Conservation (phyloP, 306 rosid species). For the Corylus heterophylla region DNA sequence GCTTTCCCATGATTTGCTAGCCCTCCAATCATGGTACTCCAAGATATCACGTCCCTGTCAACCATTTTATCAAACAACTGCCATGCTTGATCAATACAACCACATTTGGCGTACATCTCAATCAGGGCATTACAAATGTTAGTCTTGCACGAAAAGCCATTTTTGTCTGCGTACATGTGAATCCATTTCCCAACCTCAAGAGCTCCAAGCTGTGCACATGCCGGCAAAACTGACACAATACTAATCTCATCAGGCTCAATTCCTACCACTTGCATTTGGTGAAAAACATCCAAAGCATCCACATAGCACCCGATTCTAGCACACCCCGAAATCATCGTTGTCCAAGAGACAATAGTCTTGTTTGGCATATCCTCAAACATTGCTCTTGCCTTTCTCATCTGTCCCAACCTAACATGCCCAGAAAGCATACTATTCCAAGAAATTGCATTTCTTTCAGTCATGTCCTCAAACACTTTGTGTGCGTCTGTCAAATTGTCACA, state of each 20-base stretch:
- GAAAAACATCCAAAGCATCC: conserved; percentile 66
- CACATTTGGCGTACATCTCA: conserved; percentile 85
- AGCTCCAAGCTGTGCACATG: conserved; percentile 80
- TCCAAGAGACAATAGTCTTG: conserved; percentile 81
- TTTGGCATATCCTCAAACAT: conserved; percentile 70
- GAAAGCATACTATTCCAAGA: conserved; percentile 73
- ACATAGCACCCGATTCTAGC: conserved; percentile 45
- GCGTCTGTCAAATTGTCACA: conserved; percentile 56
- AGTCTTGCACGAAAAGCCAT: conserved; percentile 35
- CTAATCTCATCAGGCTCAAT: conserved; percentile 75
- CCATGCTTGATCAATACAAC: conserved; percentile 62
- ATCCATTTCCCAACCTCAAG: conserved; percentile 87
- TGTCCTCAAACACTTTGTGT: conserved; percentile 54
- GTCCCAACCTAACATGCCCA: conserved; percentile 65
- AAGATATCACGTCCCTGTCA: conserved; percentile 69
- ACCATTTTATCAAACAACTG: conserved; percentile 51
- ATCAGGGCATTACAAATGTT: conserved; percentile 64
- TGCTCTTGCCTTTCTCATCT: conserved; percentile 52
- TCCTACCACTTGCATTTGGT: conserved; percentile 65
- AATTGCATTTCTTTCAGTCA: conserved; percentile 53
- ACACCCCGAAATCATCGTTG: conserved; percentile 72
- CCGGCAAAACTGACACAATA: conserved; percentile 64
- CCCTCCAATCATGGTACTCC: conserved; percentile 83
- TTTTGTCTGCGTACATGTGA: conserved; percentile 57
- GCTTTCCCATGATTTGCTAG: conserved; percentile 72